A percentile compares a stretch with the other conserved stretches of the same genome.
Evolutionary conservation across 768 basidiomycete genomes (phyloP).

Genomic region (Lepiota brunneoincarnata): DNA sequence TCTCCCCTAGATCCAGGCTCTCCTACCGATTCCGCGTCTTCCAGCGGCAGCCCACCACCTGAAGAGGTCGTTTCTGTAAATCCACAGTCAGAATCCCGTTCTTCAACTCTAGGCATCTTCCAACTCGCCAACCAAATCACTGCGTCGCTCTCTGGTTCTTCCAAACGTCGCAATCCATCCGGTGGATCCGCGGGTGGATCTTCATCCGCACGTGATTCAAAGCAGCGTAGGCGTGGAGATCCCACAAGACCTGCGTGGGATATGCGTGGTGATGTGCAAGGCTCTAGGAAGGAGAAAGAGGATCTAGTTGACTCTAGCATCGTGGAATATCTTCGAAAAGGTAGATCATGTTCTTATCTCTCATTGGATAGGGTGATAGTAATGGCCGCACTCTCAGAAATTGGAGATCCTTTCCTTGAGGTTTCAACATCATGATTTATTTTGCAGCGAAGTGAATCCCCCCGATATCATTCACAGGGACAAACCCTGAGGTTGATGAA

Average conservation of each 20-base stretch:
- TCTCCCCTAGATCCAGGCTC: conserved; percentile 41
- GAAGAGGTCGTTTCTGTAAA: conserved; percentile 31
- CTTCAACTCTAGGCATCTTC: conserved; percentile 19
- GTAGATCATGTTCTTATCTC: conserved; percentile 23
- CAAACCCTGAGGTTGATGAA: background rate
- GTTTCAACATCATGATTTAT: conserved; percentile 12
- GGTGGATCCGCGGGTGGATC: conserved; percentile 40
- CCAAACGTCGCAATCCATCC: conserved; percentile 52
- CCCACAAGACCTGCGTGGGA: conserved; percentile 19
- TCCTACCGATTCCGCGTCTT: conserved; percentile 38
- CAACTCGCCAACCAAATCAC: conserved; percentile 34
- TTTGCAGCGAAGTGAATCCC: background rate
- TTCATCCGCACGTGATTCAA: conserved; percentile 46
- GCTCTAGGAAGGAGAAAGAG: conserved; percentile 44
- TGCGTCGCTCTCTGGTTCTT: conserved; percentile 30
- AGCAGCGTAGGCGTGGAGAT: conserved; percentile 49
- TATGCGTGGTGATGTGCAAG: conserved; percentile 17
- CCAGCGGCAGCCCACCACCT: conserved; percentile 40
- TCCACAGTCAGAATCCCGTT: conserved; percentile 14
- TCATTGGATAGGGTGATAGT: background rate
- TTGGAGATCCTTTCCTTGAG: conserved; percentile 56
- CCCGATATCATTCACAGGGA: background rate
- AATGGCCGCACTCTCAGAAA: conserved; percentile 31
- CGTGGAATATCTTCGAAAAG: conserved; percentile 55
- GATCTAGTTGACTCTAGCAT: conserved; percentile 48